Evolutionary conservation across 768 basidiomycete species (phyloP).

Genomic region (Suillus cothurnatus): DNA sequence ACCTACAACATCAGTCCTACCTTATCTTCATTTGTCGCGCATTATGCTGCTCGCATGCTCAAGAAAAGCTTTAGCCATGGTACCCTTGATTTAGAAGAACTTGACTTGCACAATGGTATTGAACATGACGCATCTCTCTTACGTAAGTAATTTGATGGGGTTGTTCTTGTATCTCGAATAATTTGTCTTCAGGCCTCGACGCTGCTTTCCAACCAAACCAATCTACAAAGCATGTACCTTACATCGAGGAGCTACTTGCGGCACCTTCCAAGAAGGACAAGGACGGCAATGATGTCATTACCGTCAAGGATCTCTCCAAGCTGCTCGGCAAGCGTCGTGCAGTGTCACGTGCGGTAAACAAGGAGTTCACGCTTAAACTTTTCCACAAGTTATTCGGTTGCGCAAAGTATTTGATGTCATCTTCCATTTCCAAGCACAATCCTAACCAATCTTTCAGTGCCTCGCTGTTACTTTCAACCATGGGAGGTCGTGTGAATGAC

Average conservation of each 20-base stretch:
- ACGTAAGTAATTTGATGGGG: neutral
- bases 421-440: neutral
- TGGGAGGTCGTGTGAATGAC: neutral
- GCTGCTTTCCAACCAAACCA: neutral
- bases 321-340: neutral
- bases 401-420: neutral
- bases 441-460: neutral
- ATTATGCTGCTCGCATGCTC: slow-evolving; percentile 1
- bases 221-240: neutral
- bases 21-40: neutral
- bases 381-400: neutral
- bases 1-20: slow-evolving; percentile 3
- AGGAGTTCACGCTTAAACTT: neutral
- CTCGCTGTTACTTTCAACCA: neutral
- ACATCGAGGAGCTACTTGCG: neutral
- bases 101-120: neutral
- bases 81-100: neutral
- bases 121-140: slow-evolving; percentile 1
- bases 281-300: neutral
- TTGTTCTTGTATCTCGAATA: neutral
- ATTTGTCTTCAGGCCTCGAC: neutral
- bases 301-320: neutral
- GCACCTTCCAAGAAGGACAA: neutral
- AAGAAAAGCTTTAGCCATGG: neutral
- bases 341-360: neutral